Conservation (phyloP, 2,329 filamentous ascomycete species). For the Exophiala sp. region DNA sequence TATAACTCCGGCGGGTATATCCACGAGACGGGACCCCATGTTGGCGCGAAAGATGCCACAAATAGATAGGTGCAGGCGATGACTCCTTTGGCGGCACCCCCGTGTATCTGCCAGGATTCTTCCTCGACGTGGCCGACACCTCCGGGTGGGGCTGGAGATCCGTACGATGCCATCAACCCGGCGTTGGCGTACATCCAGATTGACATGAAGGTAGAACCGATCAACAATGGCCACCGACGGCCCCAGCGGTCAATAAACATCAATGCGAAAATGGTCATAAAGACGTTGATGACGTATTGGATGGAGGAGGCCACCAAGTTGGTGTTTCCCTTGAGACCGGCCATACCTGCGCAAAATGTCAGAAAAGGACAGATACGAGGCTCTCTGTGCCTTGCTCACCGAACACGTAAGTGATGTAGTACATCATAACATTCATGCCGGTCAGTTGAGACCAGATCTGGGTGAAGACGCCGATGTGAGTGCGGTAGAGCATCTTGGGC, state of each 20-base stretch:
- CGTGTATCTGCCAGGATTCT: conserved; percentile 37
- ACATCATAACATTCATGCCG: conserved; percentile 69
- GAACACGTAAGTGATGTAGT: conserved; percentile 46
- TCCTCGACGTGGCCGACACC: conserved; percentile 34
- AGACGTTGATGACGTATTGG: conserved; percentile 72
- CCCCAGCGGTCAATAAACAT: conserved; percentile 71
- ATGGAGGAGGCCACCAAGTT: conserved; percentile 62
- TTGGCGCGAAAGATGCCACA: conserved; percentile 61
- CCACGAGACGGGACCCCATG: conserved; percentile 57
- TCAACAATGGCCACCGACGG: conserved; percentile 61
- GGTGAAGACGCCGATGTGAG: conserved; percentile 63
- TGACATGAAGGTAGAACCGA: conserved; percentile 60
- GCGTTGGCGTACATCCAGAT: conserved; percentile 42
- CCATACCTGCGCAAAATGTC: conserved; percentile 56
- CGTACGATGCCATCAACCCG: conserved; percentile 38
- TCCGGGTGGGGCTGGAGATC: conserved; percentile 37
- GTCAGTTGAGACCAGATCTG: conserved; percentile 73
- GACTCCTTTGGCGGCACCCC: conserved; percentile 54
- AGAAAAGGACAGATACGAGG: background rate
- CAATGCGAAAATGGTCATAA: conserved; percentile 70
- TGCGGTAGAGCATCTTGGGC: conserved; percentile 68
- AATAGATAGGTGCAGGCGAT: conserved; percentile 68
- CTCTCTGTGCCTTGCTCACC: conserved; percentile 2
- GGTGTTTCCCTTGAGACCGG: conserved; percentile 54
- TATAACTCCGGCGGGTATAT: conserved; percentile 58